Base-by-base conservation (phyloP, 2,329 filamentous ascomycete species). In the Chaetomiaceae sp. region DNA sequence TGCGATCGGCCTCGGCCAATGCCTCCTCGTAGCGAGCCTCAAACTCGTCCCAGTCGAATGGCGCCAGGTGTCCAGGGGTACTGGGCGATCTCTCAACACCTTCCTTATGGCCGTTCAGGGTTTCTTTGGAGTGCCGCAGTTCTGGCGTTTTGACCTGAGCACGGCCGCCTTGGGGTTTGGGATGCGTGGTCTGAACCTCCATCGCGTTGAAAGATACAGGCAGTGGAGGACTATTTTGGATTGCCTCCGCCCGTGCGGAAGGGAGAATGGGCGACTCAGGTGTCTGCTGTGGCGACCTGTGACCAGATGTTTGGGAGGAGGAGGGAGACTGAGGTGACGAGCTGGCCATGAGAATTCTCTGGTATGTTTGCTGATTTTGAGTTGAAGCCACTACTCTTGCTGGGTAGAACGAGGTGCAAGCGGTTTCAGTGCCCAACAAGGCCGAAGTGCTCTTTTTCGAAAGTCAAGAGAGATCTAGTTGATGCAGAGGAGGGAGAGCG, bases 41-140 rank as follows among this genome's bases (percentile, higher is more conserved):
- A 26, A 95, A 82, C n/a, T 83, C 76, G 3, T 82, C 71, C 89
- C 89, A 95, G 65, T 90, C 79, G 58, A 86, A 88, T 0, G 59
- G 67, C 44, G 37, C 69, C 65, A 50, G 87, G 67, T 42, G 65
- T 15, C 73, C 73, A 0, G 75, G 73, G 2, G 76, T 75, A 57
- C 68, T 69, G n/a, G 73, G 72, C 10, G 71, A 66, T 38, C 50
- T 45, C 32, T 58, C 55, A 6, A 42, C 41, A 30, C 38, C 15
- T 12, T 55, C 50, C 34, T 51, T 55, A 12, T 56, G 51, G 47
- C 52, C 49, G 49, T 58, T 58, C 27, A 56, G 45, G 45, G 52
- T 48, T 24, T 59, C 52, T 27, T 55, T 54, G 37, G 56, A 56
- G 11, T 38, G 34, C 48, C 49, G 56, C 22, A 58, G 58, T 38